A percentile compares a stretch with the other conserved stretches of the same genome.
Evolutionary conservation across 345 rosid species (phyloP).

Genomic region (Hypericum perforatum): DNA sequence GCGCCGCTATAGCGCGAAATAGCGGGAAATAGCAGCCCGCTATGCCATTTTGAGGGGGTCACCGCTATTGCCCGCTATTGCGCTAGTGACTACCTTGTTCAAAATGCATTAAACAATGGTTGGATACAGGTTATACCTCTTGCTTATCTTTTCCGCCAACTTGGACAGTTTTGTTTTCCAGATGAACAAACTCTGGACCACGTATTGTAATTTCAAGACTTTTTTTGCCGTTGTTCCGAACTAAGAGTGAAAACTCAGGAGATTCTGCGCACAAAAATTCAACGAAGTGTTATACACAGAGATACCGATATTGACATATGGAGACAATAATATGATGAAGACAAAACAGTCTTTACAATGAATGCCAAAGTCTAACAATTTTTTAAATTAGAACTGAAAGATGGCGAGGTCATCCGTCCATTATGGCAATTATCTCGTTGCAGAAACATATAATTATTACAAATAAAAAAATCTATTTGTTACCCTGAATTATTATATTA

Average conservation of each 20-base stretch:
- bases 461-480: too few relatives aligned
- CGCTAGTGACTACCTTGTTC: not conserved
- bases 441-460: too few relatives aligned
- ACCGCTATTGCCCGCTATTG: too few relatives aligned
- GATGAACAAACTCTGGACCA: conserved; percentile 42
- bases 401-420: too few relatives aligned
- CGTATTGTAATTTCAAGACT: conserved; percentile 37
- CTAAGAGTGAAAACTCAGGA: conserved; percentile 55
- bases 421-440: too few relatives aligned
- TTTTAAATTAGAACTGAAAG: too few relatives aligned
- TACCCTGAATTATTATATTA: too few relatives aligned
- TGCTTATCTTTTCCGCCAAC: conserved; percentile 37
- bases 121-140: conserved; percentile 26
- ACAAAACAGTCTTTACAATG: not conserved
- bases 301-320: not conserved
- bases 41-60: too few relatives aligned
- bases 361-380: too few relatives aligned
- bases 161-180: conserved; percentile 38
- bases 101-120: conserved; percentile 2
- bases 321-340: not conserved
- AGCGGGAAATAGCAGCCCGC: not conserved
- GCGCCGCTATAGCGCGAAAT: too few relatives aligned
- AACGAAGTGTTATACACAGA: conserved; percentile 7
- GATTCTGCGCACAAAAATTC: conserved; percentile 37
- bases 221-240: conserved; percentile 54